phyloP scores from a whole-genome alignment of 176 grass and related monocot species.

The Cocos nucifera region DNA sequence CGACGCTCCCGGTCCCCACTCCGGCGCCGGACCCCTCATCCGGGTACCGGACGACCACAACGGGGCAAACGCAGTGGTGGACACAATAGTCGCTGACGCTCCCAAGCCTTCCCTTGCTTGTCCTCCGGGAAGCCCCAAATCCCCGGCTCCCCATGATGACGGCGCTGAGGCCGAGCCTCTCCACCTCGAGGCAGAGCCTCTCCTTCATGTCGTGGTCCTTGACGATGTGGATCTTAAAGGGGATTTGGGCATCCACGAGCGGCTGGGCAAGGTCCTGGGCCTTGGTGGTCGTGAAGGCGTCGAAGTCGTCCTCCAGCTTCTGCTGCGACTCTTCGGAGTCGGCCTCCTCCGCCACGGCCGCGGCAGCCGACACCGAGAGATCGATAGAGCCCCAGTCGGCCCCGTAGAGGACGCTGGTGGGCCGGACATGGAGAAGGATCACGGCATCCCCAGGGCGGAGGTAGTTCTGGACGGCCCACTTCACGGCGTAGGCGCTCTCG shows the following conservation, averaged over 20 bases:
- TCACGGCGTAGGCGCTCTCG: slow-evolving; percentile 83
- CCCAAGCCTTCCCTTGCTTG: slow-evolving; percentile 52
- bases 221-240: slow-evolving; percentile 86
- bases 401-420: slow-evolving; percentile 74
- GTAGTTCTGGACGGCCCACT: slow-evolving; percentile 94
- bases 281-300: slow-evolving; percentile 74
- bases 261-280: slow-evolving; percentile 75
- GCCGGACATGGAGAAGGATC: slow-evolving; percentile 71
- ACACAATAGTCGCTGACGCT: slow-evolving; percentile 96
- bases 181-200: slow-evolving; percentile 80
- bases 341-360: not conserved
- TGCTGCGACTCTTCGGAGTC: slow-evolving; percentile 30
- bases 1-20: not conserved
- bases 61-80: slow-evolving; percentile 86
- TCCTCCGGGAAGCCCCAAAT: slow-evolving; percentile 66
- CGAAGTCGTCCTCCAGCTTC: slow-evolving; percentile 81
- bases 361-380: slow-evolving; percentile 31
- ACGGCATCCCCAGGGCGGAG: slow-evolving; percentile 85
- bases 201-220: slow-evolving; percentile 99
- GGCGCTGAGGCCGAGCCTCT: slow-evolving; percentile 62
- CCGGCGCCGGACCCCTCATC: slow-evolving; percentile 29
- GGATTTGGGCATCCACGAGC: slow-evolving; percentile 61
- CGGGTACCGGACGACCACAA: slow-evolving; percentile 69
- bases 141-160: slow-evolving; percentile 96
- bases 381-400: slow-evolving; percentile 86